Base-by-base conservation (phyloP, 2,329 filamentous ascomycete genomes). In the Rutstroemia sp. region DNA sequence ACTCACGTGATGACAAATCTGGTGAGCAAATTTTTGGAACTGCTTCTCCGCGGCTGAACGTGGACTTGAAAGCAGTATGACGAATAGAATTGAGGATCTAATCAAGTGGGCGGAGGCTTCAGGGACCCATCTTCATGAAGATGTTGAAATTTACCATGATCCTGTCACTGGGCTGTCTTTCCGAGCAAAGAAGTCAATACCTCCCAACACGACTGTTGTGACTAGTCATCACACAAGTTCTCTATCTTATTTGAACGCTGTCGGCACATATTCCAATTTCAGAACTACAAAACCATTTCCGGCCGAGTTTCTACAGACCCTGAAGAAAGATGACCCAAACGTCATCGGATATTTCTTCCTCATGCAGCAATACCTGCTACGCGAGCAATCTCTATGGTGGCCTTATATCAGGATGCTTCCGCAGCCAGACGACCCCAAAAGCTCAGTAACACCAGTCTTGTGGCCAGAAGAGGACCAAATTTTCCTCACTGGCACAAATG, bases 321-420 rank as follows among this genome's bases (percentile, higher is more conserved):
- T 77, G 2, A 77, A 79, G 1, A 77, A 41, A 5, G 59, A 65
- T 4, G 58, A 63, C 34, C 63, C 82, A 0, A 79, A 87, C 62
- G 80, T 87, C 56, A 71, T 85, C 49, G 79, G 82, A 8, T 79
- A 85, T 4, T 86, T 90, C 70, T 86, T 88, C 61, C 75, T 91
- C 5, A 77, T 88, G 66, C 81, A 85, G 59, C 82, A 91, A 67
- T 84, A 82, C 65, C 73, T 90, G 34, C 70, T 77, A 2, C 80
- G 79, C 1, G 55, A 70, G 2, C 65, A 75, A 2, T 87, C 86
- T 0, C 82, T 80, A 62, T 91, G 87, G 87, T 77, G 74, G 67
- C 78, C 83, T 1, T 91, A 91, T 70, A 80, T 90, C 61, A 71
- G 72, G 9, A 79, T 80, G 0, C 74, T 91, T 0, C 86, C 87